Percentiles rank a stretch among this genome's conserved stretches.
Conservation (phyloP, 192 early-diverging fungal species). For the Coemansia aciculifera region DNA sequence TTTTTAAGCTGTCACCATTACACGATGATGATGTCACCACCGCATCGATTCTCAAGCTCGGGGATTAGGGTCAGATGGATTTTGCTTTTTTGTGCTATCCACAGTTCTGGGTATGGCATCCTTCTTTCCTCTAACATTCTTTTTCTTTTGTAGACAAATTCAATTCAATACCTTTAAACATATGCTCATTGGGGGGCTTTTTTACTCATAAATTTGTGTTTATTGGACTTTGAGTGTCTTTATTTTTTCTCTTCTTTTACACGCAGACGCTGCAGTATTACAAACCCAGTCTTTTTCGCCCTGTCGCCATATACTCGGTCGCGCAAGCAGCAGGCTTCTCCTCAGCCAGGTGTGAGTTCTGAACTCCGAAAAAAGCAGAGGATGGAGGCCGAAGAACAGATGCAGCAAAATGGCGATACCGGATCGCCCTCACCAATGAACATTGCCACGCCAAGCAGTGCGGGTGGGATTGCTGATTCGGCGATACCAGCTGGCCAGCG, state of each 20-base stretch:
- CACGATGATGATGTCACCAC: not conserved
- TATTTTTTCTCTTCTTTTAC: not conserved
- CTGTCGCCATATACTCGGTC: constrained; percentile 4
- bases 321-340: constrained; percentile 13
- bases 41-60: not conserved
- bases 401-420: constrained; percentile 1
- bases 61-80: not conserved
- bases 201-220: not conserved
- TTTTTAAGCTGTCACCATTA: not conserved
- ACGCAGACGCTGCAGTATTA: constrained; percentile 2
- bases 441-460: constrained; percentile 30
- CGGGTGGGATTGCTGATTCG: not conserved
- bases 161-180: not conserved
- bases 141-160: not conserved
- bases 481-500: constrained; percentile 14
- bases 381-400: constrained; percentile 23
- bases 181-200: not conserved
- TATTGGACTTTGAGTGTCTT: not conserved
- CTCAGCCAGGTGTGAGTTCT: not conserved
- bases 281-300: not conserved
- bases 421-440: constrained; percentile 38
- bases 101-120: not conserved
- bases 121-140: not conserved
- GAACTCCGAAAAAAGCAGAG: constrained; percentile 31
- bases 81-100: not conserved